Base-by-base conservation (phyloP, 257 asterid species). In the Perilla frutescens region DNA sequence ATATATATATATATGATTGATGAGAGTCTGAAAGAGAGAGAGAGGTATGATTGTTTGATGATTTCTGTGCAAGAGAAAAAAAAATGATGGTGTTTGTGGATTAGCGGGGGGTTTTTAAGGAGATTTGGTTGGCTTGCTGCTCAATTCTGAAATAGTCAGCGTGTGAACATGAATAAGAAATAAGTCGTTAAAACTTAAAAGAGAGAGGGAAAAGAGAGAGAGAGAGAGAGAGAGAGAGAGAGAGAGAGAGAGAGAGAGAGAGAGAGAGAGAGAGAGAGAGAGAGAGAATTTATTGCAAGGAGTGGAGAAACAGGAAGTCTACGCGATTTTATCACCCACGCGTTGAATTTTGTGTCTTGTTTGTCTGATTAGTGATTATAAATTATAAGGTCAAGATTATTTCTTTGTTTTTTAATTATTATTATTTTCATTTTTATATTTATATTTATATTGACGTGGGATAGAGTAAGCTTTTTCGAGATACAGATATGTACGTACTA, bases 71-170 rank as follows among this genome's bases (percentile, higher is more conserved):
- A 40, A 32, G 68, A 60, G 65, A 20, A 20, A 20, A 57, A 49
- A 12, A 14, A 31, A 5, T 9, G 58, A 12, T 1, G 13, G 29
- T 11, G 15, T 72, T 34, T 57, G 47, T 12, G 61, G 31, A 3
- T 40, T 12, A 29, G 57, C 5, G 48, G 58, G 62, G 77, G 61
- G 48, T 8, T 51, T 45, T 11, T 39, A 50, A 40, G 20, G 12
- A 58, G 76, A 59, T 15, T 51, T 49, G 41, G 79, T 66, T 66
- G 56, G 62, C 66, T 66, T 47, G 75, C 40, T 36, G 64, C 5
- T 74, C 34, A 58, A 59, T 49, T 29, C 5, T 51, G 29, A 43
- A 29, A 56, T 31, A 51, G 79, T 74, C 79, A 65, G 79, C 67
- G 73, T 41, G 55, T 59, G 75, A 55, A 72, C 3, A 14, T 37